These are phyloP conservation scores for Amphirosellinia nigrospora DNA, from an alignment of 495 filamentous ascomycete species.

Conservation along the genomic window DNA sequence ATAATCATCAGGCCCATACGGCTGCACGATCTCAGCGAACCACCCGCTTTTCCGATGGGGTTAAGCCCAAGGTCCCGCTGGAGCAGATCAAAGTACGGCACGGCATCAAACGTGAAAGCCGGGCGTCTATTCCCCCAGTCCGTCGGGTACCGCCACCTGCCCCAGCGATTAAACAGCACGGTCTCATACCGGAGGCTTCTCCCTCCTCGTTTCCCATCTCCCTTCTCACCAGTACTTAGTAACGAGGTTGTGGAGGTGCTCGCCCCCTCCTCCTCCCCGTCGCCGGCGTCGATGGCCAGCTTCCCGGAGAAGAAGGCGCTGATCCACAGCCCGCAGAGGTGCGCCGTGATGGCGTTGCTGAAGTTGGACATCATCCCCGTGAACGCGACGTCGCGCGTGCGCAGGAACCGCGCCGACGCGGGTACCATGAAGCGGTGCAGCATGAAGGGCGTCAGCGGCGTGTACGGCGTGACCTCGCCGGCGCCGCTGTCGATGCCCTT, in stretches of 20 bases:
- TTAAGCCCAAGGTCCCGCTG: constrained; percentile 66
- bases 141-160: constrained; percentile 69
- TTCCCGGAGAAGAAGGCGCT: constrained; percentile 62
- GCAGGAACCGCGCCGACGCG: constrained; percentile 54
- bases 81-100: constrained; percentile 78
- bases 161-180: constrained; percentile 68
- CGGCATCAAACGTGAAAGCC: constrained; percentile 75
- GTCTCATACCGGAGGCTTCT: constrained; percentile 57
- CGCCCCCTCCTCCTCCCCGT: neutral
- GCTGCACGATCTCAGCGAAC: constrained; percentile 56
- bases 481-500: constrained; percentile 38
- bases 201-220: constrained; percentile 14
- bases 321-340: constrained; percentile 76
- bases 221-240: neutral
- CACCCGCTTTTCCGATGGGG: constrained; percentile 50
- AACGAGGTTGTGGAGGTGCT: constrained; percentile 13
- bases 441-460: constrained; percentile 48
- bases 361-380: constrained; percentile 67
- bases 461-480: constrained; percentile 43
- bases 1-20: constrained; percentile 68
- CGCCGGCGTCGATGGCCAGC: constrained; percentile 27
- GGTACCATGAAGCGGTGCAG: constrained; percentile 76
- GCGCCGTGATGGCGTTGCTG: constrained; percentile 65
- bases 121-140: constrained; percentile 68
- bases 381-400: constrained; percentile 69